These are phyloP conservation scores for Ilyonectria destructans DNA, from an alignment of 2,329 filamentous ascomycete species.

Conservation along the genomic window DNA sequence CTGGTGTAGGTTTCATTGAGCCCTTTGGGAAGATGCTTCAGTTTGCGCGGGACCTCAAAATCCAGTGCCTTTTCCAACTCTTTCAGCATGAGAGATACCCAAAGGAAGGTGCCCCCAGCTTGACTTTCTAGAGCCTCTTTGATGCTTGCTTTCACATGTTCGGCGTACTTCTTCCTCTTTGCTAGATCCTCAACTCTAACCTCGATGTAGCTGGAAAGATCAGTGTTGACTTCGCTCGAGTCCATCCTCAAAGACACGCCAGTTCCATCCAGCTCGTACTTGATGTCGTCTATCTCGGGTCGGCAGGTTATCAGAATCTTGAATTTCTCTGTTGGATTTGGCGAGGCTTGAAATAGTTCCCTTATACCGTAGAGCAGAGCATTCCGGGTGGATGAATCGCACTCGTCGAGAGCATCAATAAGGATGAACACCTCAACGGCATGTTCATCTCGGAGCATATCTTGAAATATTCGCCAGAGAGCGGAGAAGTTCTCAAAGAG, in stretches of 20 bases:
- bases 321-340: neutral
- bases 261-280: neutral
- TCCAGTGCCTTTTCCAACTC: neutral
- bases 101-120: constrained; percentile 10
- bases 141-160: neutral
- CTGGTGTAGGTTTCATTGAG: neutral
- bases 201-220: neutral
- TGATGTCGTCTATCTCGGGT: neutral
- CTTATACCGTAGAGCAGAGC: neutral
- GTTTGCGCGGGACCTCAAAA: neutral
- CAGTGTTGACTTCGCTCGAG: constrained; percentile 1
- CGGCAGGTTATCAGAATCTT: neutral
- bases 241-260: constrained; percentile 5
- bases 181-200: constrained; percentile 6
- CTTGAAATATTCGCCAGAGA: neutral
- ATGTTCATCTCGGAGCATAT: neutral
- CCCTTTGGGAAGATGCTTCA: neutral
- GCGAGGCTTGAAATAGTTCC: neutral
- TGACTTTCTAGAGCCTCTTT: neutral
- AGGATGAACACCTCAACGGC: neutral
- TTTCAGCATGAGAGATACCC: constrained; percentile 2
- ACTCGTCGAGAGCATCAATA: neutral
- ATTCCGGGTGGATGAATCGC: neutral
- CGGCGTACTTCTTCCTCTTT: neutral
- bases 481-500: neutral